Evolutionary conservation across 352 stramenopile species (phyloP).

Genomic region (Pythium volutum): DNA sequence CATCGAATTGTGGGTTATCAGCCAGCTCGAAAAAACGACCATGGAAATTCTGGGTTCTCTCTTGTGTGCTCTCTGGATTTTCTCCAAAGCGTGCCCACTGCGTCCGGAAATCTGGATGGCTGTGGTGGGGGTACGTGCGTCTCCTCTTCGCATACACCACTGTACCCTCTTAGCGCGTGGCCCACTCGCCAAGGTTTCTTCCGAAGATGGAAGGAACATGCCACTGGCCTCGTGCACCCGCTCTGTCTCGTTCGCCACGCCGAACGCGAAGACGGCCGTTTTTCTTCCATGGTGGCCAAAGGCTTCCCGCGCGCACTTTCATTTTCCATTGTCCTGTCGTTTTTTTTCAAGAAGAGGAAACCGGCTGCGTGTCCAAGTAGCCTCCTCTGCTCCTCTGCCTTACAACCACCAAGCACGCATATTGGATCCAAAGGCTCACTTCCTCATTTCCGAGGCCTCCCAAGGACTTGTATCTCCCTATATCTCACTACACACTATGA

Average conservation of each 20-base stretch:
- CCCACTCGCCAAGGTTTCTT: neutral
- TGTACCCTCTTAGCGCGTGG: neutral
- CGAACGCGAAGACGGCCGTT: constrained; percentile 10
- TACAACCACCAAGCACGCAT: too few species aligned
- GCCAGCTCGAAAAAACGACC: constrained; percentile 3
- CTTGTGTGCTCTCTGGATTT: neutral
- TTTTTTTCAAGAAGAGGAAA: too few species aligned
- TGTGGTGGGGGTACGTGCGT: constrained; percentile 20
- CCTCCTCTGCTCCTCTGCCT: too few species aligned
- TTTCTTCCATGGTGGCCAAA: constrained; percentile 14
- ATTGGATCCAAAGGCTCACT: constrained; percentile 12
- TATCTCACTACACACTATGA: constrained; percentile 32
- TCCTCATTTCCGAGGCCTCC: constrained; percentile 21
- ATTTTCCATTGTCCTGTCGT: neutral
- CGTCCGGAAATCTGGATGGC: neutral
- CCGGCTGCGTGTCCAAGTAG: too few species aligned
- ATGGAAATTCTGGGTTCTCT: constrained; percentile 20
- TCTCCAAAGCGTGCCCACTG: constrained; percentile 4
- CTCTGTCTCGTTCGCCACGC: constrained; percentile 17
- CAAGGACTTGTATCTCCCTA: constrained; percentile 3
- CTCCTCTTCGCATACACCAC: constrained; percentile 20
- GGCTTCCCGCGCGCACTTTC: constrained; percentile 10
- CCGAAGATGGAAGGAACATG: constrained; percentile 19
- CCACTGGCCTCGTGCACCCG: constrained; percentile 10
- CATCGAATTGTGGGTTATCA: neutral